Percentiles rank a stretch among this genome's conserved stretches.
Conservation (phyloP, 106 monocot species). For the Dendrobium officinale region DNA sequence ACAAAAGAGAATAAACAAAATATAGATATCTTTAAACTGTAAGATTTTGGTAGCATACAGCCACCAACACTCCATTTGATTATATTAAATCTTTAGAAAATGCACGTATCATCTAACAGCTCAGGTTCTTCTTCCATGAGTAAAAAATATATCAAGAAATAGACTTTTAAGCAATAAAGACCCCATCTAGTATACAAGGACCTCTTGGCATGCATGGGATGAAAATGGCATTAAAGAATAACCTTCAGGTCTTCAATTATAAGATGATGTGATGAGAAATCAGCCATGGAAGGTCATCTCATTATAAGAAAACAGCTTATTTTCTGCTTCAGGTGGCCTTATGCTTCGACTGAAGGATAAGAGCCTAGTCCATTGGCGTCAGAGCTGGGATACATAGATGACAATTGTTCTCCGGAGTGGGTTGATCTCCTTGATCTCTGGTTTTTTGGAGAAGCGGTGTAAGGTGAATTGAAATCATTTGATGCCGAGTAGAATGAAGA, state of each 20-base stretch:
- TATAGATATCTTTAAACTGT: too few species aligned
- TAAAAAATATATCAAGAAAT: too few species aligned
- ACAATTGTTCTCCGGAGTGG: slow-evolving; percentile 67
- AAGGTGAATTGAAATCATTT: slow-evolving; percentile 29
- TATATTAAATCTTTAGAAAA: too few species aligned
- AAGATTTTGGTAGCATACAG: too few species aligned
- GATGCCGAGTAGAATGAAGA: slow-evolving; percentile 43
- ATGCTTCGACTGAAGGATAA: slow-evolving; percentile 21
- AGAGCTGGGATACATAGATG: slow-evolving; percentile 12
- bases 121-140: too few species aligned
- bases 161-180: background rate
- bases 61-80: too few species aligned
- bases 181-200: background rate
- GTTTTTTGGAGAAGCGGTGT: slow-evolving; percentile 48
- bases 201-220: background rate
- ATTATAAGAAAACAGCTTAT: background rate
- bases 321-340: background rate
- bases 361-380: slow-evolving; percentile 47
- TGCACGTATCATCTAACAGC: too few species aligned
- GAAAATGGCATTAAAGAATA: background rate
- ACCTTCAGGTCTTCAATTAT: background rate
- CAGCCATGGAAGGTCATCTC: background rate
- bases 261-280: background rate
- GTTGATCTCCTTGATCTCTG: slow-evolving; percentile 44
- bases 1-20: too few species aligned